Conservation (phyloP, 257 asterid species). For the Craterostigma plantagineum region DNA sequence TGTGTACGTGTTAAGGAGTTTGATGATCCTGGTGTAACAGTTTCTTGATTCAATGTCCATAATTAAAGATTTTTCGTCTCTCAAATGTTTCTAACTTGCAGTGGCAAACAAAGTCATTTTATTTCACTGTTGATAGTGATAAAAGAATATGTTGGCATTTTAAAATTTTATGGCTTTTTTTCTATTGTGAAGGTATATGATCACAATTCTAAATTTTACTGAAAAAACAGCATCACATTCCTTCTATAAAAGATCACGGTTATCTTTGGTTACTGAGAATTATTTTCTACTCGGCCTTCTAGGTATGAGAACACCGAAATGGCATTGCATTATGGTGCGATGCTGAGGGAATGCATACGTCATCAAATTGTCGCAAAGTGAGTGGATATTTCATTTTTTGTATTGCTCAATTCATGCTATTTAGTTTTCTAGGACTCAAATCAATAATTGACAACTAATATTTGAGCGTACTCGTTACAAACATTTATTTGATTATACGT, state of each 20-base stretch:
- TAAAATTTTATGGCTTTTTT: not conserved
- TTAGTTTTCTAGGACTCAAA: no score
- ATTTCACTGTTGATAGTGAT: not conserved
- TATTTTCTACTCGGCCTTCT: slow-evolving; percentile 10
- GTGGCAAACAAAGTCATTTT: no score
- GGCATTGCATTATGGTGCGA: slow-evolving; percentile 94
- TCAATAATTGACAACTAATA: no score
- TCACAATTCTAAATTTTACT: slow-evolving; percentile 2
- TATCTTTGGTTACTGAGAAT: slow-evolving; percentile 3
- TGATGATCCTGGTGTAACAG: no score
- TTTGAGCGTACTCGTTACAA: no score
- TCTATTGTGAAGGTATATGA: not conserved
- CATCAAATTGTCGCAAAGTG: slow-evolving; percentile 94
- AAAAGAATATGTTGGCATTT: not conserved
- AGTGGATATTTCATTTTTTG: slow-evolving; percentile 11
- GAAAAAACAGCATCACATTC: slow-evolving; percentile 2
- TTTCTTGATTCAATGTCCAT: no score
- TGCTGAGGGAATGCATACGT: slow-evolving; percentile 97
- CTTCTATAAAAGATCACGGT: not conserved
- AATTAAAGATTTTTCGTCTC: no score
- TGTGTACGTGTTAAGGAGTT: no score
- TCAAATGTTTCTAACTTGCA: no score
- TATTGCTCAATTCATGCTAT: no score
- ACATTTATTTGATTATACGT: no score
- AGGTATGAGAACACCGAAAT: slow-evolving; percentile 69